Percentiles rank a stretch among this genome's conserved stretches.
Evolutionary conservation across 108 stramenopile genomes (phyloP).

Genomic region (Schizochytrium sp.): DNA sequence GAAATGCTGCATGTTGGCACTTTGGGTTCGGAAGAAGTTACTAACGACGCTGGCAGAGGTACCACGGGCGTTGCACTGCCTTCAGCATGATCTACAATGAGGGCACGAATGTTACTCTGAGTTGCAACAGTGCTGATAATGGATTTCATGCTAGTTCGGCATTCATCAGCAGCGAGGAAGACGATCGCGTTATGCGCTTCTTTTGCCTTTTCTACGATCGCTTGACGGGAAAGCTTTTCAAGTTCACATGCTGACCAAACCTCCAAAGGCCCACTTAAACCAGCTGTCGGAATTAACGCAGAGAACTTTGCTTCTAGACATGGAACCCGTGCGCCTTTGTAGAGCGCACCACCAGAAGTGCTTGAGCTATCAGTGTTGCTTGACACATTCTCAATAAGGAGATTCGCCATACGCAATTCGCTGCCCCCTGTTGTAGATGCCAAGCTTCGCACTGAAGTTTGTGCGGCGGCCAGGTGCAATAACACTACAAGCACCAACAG

Average conservation of each 20-base stretch:
- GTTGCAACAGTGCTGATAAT: neutral
- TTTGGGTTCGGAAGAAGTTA: neutral
- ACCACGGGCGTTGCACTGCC: neutral
- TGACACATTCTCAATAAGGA: too few species aligned
- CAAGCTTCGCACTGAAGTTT: too few species aligned
- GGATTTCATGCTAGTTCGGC: neutral
- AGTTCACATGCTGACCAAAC: neutral
- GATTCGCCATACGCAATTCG: too few species aligned
- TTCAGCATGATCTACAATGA: neutral
- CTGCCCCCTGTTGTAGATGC: too few species aligned
- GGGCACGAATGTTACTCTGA: neutral
- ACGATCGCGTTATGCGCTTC: neutral
- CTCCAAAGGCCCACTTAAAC: neutral
- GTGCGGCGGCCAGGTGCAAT: too few species aligned
- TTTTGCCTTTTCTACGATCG: neutral
- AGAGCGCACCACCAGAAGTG: too few species aligned
- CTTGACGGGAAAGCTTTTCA: neutral
- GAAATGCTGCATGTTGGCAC: neutral
- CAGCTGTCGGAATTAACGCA: neutral
- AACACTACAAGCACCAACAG: too few species aligned
- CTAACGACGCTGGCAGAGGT: neutral
- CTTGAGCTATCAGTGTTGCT: too few species aligned
- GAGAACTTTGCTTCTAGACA: neutral
- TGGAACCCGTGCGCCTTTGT: neutral
- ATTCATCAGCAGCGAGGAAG: neutral